A percentile compares a stretch with the other conserved stretches of the same genome.
These are phyloP conservation scores for Orbilia quercus DNA, from an alignment of 2,329 filamentous ascomycete species.

Conservation along the genomic window DNA sequence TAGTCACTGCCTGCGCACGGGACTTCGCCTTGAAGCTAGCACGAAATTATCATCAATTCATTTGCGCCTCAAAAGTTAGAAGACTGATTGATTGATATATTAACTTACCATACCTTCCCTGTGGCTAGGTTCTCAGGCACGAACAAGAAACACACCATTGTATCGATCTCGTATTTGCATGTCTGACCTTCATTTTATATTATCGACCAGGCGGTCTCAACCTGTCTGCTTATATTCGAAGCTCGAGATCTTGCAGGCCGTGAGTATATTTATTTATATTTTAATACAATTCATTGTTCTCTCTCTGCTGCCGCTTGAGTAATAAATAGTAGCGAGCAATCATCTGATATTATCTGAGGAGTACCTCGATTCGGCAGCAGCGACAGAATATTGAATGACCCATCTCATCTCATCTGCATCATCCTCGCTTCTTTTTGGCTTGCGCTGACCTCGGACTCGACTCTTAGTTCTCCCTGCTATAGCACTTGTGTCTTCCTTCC, in stretches of 20 bases:
- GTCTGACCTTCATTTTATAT: conserved; percentile 12
- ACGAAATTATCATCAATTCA: conserved; percentile 17
- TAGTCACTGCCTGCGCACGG: conserved; percentile 53
- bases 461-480: conserved; percentile 15
- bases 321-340: conserved; percentile 28
- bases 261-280: conserved; percentile 14
- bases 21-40: conserved; percentile 9
- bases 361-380: conserved; percentile 28
- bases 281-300: not conserved
- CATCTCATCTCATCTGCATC: conserved; percentile 20
- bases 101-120: conserved; percentile 33
- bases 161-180: not conserved
- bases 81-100: conserved; percentile 29
- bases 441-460: conserved; percentile 15
- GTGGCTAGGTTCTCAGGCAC: conserved; percentile 39
- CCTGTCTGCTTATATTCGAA: conserved; percentile 3
- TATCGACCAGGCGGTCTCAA: not conserved
- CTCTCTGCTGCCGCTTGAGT: not conserved
- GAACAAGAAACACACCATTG: conserved; percentile 2
- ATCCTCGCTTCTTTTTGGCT: conserved; percentile 22
- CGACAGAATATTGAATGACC: no score
- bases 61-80: conserved; percentile 19
- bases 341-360: conserved; percentile 34
- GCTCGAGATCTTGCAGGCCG: conserved; percentile 14
- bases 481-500: conserved; percentile 21